Base-by-base conservation (phyloP, 371 early-diverging fungal genomes). In the Rozella allomycis region DNA sequence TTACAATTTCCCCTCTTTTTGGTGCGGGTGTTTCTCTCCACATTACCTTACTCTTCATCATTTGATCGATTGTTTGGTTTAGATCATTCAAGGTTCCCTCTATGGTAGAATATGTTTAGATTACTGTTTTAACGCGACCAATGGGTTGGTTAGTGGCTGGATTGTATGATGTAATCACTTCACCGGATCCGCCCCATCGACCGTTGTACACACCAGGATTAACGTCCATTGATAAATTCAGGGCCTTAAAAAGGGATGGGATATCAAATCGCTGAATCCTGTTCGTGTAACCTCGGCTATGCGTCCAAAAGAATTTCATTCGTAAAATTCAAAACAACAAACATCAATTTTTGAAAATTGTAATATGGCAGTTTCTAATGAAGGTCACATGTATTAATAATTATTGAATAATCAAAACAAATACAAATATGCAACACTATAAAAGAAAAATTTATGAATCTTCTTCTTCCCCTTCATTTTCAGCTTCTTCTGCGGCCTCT, bases 161-260 rank as follows among this genome's bases (percentile, higher is more conserved):
- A 50, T 72, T 82, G 37, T 74, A 46, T 3, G 78, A 70, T 26
- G 73, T 67, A 17, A 80, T 58, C 16, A 78, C 47, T 7, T 57
- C 57, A 27, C 83, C 82, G 16, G 67, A 67, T 23, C 81, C 86
- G 32, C 62, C 58, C 88, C 88, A 87, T 37, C 61, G 51, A 33
- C 88, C 88, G 58, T 85, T 64, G 55, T 65, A 90, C 21, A 87
- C 86, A 40, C 87, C 88, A 38, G 61, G 64, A 47, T 76, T 73
- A 36, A 66, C 64, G 16, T 70, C 66, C 37, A n/a, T n/a, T n/a
- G n/a, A n/a, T n/a, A n/a, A n/a, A n/a, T n/a, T n/a, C n/a, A n/a
- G n/a, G n/a, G n/a, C n/a, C n/a, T n/a, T n/a, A n/a, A n/a, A n/a
- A n/a, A n/a, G n/a, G n/a, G n/a, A n/a, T n/a, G n/a, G n/a, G n/a